Evolutionary conservation across 106 monocot genomes (phyloP), one percentile per base, ranked within the genome.

Genomic region (Allium fistulosum): DNA sequence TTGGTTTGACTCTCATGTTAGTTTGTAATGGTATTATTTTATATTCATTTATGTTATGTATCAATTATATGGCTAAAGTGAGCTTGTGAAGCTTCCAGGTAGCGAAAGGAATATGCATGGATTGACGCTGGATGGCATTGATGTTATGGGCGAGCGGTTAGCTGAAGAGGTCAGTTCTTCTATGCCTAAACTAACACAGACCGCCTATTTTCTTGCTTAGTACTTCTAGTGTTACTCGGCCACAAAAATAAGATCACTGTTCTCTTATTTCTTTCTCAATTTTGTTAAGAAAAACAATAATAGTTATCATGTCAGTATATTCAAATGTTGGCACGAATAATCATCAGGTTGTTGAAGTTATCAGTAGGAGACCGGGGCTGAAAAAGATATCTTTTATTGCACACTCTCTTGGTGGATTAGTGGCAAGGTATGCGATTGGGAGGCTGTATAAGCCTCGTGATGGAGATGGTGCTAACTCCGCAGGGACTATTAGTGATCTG

Each of bases 391-490:
- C 97, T 61, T 89, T 97, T 76, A 64, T 97, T 79, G 83, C 88
- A 27, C 97, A 97, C 70, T 97, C 97, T 64, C 73, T 97, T 4
- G 97, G 97, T 68, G 97, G 97, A 73, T 67, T 97, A 67, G 97
- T 97, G 74, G 84, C 97, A 60, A 84, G 97, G 78, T 97, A 97
- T 73, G 80, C 97, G 48, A 92, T 92, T 71, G 97, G 97, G 45
- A 68, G 68, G 27, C 68, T 92, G 10, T 88, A 74, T 56, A 81
- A 75, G 69, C 74, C 87, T 69, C 9, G 17, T 27, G 81, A 79
- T 66, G 26, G 58, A 26, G 59, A 48, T 18, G 53, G 28, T 75
- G 56, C n/a, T 18, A 72, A 61, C 28, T 57, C 67, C 57, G 69
- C 18, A 22, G 83, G 94, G 64, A 94, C 85, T 68, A 88, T 95